Evolutionary conservation across 495 filamentous ascomycete genomes (phyloP), one percentile per base, ranked within the genome.

Genomic region (Articulospora tetracladia): DNA sequence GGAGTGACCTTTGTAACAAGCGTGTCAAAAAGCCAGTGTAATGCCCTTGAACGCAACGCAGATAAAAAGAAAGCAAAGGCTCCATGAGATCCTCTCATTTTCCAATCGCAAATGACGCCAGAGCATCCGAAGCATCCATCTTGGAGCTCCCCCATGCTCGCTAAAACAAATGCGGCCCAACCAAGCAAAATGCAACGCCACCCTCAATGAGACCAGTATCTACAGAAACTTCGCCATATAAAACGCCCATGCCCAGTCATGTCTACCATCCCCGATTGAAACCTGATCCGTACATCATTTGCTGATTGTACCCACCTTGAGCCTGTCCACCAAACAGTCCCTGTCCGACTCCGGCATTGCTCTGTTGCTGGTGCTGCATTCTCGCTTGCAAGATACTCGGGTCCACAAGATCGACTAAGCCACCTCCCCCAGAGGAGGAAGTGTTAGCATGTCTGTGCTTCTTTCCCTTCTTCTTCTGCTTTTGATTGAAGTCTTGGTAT

Each of bases 361-460:
- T 84, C 71, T 83, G 80, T 70, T 84, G 81, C 72, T 85, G 83
- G 76, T 95, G 90, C 75, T 93, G 92, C 84, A 96, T 90, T 81
- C 94, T 89, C 75, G 90, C 91, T 80, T 97, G 94, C 82, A 99
- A 86, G 83, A 98, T 96, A 83, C 92, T 97, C 80, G 93, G 91
- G 89, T 97, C 92, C 82, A 89, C 90, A 92, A 96, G 89, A 93
- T 97, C 91, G 82, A 95, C 92, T 91, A 96, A 85, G 83, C 88
- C 91, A 87, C 86, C 85, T 81, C 91, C 91, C 83, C 91, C 91
- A 84, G 90, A 93, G 86, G 92, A 94, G 89, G 92, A 96, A 93
- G 92, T 96, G 90, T 96, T 95, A 94, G 92, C 92, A 88, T 96
- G 91, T 87, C 91, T 95, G 80, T 95, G 92, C 89, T 95, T 94